Percentiles rank a stretch among this genome's conserved stretches.
phyloP scores from a whole-genome alignment of 108 stramenopile species.

The Mediolabrus comicus region DNA sequence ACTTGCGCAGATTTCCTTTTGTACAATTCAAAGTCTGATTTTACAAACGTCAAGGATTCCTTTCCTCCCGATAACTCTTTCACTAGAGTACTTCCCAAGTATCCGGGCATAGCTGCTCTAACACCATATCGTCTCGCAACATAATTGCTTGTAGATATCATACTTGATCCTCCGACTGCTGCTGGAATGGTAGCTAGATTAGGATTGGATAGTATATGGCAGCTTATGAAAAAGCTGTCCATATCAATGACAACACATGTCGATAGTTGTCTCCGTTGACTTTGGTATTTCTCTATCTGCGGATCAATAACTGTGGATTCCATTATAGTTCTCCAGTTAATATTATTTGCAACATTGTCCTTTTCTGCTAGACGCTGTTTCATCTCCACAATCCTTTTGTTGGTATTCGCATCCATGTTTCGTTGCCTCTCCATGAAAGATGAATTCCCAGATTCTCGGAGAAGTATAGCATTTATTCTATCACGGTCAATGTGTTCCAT shows the following conservation, averaged over 20 bases:
- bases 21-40: conserved; percentile 80
- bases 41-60: conserved; percentile 69
- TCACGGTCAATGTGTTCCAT: conserved; percentile 83
- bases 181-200: conserved; percentile 85
- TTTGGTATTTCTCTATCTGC: conserved; percentile 9
- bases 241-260: conserved; percentile 92
- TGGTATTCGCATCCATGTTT: conserved; percentile 60
- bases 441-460: conserved; percentile 74
- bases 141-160: conserved; percentile 96
- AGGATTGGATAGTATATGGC: conserved; percentile 80
- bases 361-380: conserved; percentile 31
- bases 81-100: conserved; percentile 87
- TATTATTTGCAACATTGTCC: conserved; percentile 6
- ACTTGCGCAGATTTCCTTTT: conserved; percentile 70
- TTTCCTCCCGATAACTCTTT: conserved; percentile 67
- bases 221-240: conserved; percentile 93
- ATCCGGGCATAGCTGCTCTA: conserved; percentile 97
- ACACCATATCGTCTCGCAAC: conserved; percentile 91
- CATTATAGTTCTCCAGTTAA: conserved; percentile 38
- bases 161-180: conserved; percentile 78
- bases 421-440: conserved; percentile 71
- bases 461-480: conserved; percentile 71
- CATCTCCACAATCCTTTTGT: conserved; percentile 54
- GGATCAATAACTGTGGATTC: conserved; percentile 17
- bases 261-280: conserved; percentile 38